Base-by-base conservation (phyloP, 345 rosid genomes). In the Schrenkiella parvula region DNA sequence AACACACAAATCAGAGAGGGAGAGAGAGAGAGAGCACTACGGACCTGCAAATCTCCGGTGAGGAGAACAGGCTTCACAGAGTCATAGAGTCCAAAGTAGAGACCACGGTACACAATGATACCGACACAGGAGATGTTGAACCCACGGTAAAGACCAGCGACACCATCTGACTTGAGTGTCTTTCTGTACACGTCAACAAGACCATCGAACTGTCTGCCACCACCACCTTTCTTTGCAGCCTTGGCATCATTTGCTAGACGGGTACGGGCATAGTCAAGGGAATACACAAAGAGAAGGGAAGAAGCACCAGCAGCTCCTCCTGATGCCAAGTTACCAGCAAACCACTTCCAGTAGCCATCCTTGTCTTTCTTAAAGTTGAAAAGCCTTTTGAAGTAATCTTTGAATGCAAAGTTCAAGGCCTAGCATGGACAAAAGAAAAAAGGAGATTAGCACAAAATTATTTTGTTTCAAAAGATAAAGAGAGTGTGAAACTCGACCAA, bases 321-420 rank as follows among this genome's bases (percentile, higher is more conserved):
- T 12, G 96, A 90, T 41, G 74, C 96, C 89, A 89, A 81, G 81
- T 89, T 89, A 34, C 93, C 96, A 55, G 87, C 96, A 78, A 89
- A 89, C 96, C 96, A 89, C 68, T 86, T 87, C 96, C 96, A 89
- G 82, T 89, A 89, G 28, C 93, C 93, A 80, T 87, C 91, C 55
- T 41, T 88, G 80, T 89, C 93, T 70, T 89, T 89, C 93, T 87
- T 89, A 81, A 87, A 89, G 87, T 89, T 89, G 71, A 89, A 89
- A 71, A 87, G 80, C 83, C 89, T 87, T 81, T 89, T 89, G 77
- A 89, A 89, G 84, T 89, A 81, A 82, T 89, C 96, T 72, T 89
- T 90, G 86, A 90, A 90, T 0, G 96, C 96, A 80, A 90, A 90
- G 86, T 90, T 90, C 87, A 90, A 67, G 67, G 96, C 96, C 96